Base-by-base conservation (phyloP, 169 alveolate species). In the Perkinsus olseni region DNA sequence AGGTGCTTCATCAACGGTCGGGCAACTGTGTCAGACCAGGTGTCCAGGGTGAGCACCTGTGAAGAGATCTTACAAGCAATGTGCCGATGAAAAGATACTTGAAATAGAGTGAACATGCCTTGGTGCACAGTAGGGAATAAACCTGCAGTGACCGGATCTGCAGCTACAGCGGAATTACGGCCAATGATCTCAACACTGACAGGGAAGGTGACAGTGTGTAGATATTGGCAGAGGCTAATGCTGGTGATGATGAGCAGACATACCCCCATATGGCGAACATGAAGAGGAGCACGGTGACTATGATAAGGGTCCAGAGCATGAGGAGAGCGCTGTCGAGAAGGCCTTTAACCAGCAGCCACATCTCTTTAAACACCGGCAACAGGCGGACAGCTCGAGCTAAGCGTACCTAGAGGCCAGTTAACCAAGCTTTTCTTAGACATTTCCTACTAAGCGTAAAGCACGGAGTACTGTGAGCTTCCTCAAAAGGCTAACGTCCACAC, bases 271-370 rank as follows among this genome's bases (percentile, higher is more conserved):
- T n/a, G 51, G 51, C 0, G 74, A 91, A 91, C 39, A 91, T 39
- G 34, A 91, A 31, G 38, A 91, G 93, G 37, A 91, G 93, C 38
- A 91, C 74, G 4, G 93, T 62, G 40, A 48, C 74, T 17, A 91
- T 62, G 28, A 39, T 36, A 31, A 91, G 93, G 39, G 62, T 91
- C 93, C 93, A 91, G n/a, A 91, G 38, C 39, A 91, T 91, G n/a
- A 91, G 38, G 38, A 51, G 31, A 38, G 38, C 40, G n/a, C 74
- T 39, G 40, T 62, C 93, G 13, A 38, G 38, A 36, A 91, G n/a
- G 74, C 93, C 93, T 62, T 40, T 36, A 4, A 91, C 37, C 40
- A 91, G 39, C 74, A 91, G 21, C 93, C 93, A 91, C 93, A 91
- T 48, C 74, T 91, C 93, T 74, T 91, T 91, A 74, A 91, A 91